phyloP scores from a whole-genome alignment of 139 green algal species.

The Chlorella ohadii region DNA sequence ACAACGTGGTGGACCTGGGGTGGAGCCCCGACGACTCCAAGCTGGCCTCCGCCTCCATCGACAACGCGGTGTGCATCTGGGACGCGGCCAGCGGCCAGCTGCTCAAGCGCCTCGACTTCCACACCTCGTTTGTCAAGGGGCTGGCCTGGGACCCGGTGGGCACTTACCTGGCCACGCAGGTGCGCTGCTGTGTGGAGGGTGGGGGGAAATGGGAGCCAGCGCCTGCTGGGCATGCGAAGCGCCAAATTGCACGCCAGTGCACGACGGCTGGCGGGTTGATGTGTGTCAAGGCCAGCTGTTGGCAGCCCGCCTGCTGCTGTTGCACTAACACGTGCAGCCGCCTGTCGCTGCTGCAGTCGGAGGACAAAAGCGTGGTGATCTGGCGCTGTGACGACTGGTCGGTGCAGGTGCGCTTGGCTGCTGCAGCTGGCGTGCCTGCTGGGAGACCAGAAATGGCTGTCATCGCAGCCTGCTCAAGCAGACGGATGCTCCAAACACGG shows the following conservation, averaged over 20 bases:
- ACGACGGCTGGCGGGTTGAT: background rate
- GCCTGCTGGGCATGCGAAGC: background rate
- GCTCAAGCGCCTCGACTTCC: constrained; percentile 56
- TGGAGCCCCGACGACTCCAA: constrained; percentile 81
- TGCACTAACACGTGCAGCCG: too few relatives aligned
- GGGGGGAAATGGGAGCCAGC: too few relatives aligned
- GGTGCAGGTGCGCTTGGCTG: constrained; percentile 16
- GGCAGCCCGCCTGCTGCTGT: background rate
- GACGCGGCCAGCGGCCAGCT: constrained; percentile 32
- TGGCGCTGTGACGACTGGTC: constrained; percentile 83
- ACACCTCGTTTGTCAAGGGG: constrained; percentile 93
- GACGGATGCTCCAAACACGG: too few relatives aligned
- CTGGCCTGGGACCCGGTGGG: constrained; percentile 96
- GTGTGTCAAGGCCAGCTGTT: background rate
- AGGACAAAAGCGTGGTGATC: constrained; percentile 85
- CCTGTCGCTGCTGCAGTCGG: constrained; percentile 59
- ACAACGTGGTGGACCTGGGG: constrained; percentile 87
- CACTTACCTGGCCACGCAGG: constrained; percentile 84
- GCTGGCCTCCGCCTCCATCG: constrained; percentile 85
- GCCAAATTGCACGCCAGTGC: background rate
- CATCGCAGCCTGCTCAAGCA: too few relatives aligned
- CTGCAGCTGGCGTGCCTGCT: too few relatives aligned
- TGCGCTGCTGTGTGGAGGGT: background rate
- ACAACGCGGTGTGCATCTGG: constrained; percentile 87
- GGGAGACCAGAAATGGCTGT: too few relatives aligned